Conservation (phyloP, 139 green algal species). For the Nannochloris sp. region DNA sequence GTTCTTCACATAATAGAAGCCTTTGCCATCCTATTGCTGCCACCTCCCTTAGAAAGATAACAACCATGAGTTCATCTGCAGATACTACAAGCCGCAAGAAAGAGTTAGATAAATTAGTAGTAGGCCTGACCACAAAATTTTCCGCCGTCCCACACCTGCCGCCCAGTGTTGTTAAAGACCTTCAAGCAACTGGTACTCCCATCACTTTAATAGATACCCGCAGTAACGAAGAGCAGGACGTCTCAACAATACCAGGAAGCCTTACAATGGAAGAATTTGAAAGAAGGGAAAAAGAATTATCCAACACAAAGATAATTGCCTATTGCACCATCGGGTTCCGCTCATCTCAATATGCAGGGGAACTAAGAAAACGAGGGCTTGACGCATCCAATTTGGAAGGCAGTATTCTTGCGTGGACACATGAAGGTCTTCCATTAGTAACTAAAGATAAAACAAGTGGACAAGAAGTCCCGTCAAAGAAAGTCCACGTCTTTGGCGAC, state of each 20-base stretch:
- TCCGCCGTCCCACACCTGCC: background rate
- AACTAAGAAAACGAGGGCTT: conserved; percentile 26
- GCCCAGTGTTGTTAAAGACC: background rate
- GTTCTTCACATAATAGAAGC: too few relatives aligned
- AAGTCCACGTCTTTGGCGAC: conserved; percentile 6
- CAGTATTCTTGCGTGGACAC: conserved; percentile 38
- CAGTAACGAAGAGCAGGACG: conserved; percentile 18
- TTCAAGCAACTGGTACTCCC: background rate
- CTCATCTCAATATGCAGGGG: conserved; percentile 26
- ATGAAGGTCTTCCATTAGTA: conserved; percentile 13
- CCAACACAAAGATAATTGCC: conserved; percentile 20
- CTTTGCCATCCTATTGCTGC: too few relatives aligned
- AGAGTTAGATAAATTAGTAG: background rate
- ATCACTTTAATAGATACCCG: conserved; percentile 26
- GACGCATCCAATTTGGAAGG: conserved; percentile 41
- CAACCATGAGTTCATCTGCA: background rate
- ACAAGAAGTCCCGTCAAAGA: too few relatives aligned
- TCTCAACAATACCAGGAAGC: conserved; percentile 25
- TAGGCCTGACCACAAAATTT: background rate
- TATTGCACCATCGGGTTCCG: conserved; percentile 51
- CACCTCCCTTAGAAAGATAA: too few relatives aligned
- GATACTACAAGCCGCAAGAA: background rate
- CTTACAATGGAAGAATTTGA: conserved; percentile 29
- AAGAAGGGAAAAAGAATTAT: background rate
- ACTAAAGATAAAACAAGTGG: background rate